phyloP scores from a whole-genome alignment of 805 yeast species.

The Kodamaea neixiangensis region DNA sequence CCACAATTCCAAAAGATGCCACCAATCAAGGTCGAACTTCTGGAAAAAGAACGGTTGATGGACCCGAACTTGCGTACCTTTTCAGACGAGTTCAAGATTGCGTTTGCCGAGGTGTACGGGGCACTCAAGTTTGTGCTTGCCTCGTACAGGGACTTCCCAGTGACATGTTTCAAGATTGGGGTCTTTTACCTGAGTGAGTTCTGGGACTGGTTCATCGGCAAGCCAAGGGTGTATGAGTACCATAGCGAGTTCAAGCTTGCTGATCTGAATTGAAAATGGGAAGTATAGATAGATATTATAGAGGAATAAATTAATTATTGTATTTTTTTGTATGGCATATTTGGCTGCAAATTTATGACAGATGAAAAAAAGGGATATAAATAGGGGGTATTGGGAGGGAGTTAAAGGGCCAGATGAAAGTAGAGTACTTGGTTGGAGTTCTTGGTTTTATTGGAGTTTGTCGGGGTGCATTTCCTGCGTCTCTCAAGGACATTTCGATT shows the following conservation, averaged over 20 bases:
- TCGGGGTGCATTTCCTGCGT: neutral
- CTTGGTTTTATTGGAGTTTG: neutral
- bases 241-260: conserved; percentile 9
- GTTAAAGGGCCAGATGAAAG: neutral
- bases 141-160: conserved; percentile 74
- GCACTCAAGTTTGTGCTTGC: conserved; percentile 65
- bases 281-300: neutral
- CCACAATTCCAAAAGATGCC: conserved; percentile 10
- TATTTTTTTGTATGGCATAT: neutral
- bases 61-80: conserved; percentile 15
- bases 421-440: neutral
- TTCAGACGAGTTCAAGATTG: conserved; percentile 50
- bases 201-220: conserved; percentile 83
- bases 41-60: conserved; percentile 3
- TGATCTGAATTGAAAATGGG: neutral
- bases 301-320: neutral
- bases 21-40: conserved; percentile 9
- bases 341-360: neutral
- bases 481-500: neutral
- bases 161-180: conserved; percentile 51
- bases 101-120: conserved; percentile 50
- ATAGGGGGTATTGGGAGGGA: neutral
- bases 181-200: conserved; percentile 51
- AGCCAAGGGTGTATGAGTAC: conserved; percentile 20
- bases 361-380: neutral